A percentile compares a stretch with the other conserved stretches of the same genome.
These are phyloP conservation scores for Blastobotrys mokoenaii DNA, from an alignment of 805 yeast species.

Conservation along the genomic window DNA sequence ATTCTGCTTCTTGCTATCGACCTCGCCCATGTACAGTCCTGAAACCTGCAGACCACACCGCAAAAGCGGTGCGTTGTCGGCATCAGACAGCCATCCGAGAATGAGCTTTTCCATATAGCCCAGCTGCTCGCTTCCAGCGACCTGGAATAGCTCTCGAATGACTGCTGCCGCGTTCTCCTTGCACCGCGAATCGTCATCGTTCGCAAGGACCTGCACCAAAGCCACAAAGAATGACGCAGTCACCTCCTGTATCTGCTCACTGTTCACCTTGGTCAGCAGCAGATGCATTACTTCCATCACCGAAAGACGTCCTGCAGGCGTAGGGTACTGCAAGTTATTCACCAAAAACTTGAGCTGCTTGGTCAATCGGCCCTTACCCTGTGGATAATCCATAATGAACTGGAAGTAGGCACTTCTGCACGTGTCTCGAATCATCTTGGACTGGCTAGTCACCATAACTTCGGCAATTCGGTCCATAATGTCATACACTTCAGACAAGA, in stretches of 20 bases:
- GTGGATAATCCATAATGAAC: constrained; percentile 90
- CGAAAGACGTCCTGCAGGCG: constrained; percentile 79
- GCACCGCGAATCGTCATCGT: constrained; percentile 72
- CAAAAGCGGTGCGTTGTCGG: constrained; percentile 41
- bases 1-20: constrained; percentile 36
- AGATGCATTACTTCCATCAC: constrained; percentile 79
- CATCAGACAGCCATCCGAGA: constrained; percentile 55
- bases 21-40: constrained; percentile 47
- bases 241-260: constrained; percentile 35
- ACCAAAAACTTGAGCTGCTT: constrained; percentile 77
- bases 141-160: constrained; percentile 45
- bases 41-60: constrained; percentile 71
- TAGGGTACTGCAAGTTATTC: constrained; percentile 72
- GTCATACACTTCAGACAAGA: constrained; percentile 86
- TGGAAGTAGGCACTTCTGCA: constrained; percentile 76
- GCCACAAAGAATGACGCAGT: constrained; percentile 72
- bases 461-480: constrained; percentile 71
- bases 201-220: constrained; percentile 63
- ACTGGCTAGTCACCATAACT: constrained; percentile 84
- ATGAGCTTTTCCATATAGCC: constrained; percentile 34
- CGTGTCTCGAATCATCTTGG: constrained; percentile 72
- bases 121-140: constrained; percentile 31
- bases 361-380: constrained; percentile 75
- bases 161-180: constrained; percentile 73
- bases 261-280: constrained; percentile 57